Percentiles rank a stretch among this genome's conserved stretches.
These are phyloP conservation scores for Kodamaea leandrae DNA, from an alignment of 805 yeast species.

Conservation along the genomic window DNA sequence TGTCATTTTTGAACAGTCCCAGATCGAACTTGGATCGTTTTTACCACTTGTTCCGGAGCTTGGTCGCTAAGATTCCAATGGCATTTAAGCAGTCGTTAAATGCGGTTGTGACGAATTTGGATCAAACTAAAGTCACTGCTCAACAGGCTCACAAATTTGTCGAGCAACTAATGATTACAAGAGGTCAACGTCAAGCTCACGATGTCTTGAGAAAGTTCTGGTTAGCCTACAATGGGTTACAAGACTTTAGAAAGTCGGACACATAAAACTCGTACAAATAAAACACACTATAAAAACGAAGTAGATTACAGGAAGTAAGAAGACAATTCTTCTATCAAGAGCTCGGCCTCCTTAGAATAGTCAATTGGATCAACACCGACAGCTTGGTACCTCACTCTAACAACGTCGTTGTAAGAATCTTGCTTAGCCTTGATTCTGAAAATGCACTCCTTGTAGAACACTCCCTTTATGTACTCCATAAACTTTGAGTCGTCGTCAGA, in stretches of 20 bases:
- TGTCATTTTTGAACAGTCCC: constrained; percentile 41
- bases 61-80: constrained; percentile 48
- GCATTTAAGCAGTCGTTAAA: constrained; percentile 36
- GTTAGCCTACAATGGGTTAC: constrained; percentile 57
- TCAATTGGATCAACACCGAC: constrained; percentile 52
- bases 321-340: constrained; percentile 47
- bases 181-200: constrained; percentile 63
- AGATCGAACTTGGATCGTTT: constrained; percentile 62
- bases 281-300: background rate
- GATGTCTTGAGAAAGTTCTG: constrained; percentile 62
- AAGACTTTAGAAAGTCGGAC: constrained; percentile 24
- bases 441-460: constrained; percentile 64
- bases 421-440: constrained; percentile 80
- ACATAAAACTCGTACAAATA: constrained; percentile 1
- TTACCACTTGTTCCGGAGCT: constrained; percentile 49
- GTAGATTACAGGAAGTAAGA: constrained; percentile 21
- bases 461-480: constrained; percentile 42
- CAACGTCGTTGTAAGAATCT: constrained; percentile 78
- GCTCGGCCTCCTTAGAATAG: constrained; percentile 58
- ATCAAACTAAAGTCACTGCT: constrained; percentile 2
- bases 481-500: constrained; percentile 33
- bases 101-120: constrained; percentile 6
- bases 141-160: constrained; percentile 31
- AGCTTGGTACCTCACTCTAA: constrained; percentile 73
- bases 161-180: constrained; percentile 56